These are phyloP conservation scores for Turnera subulata DNA, from an alignment of 345 rosid species.

Conservation along the genomic window DNA sequence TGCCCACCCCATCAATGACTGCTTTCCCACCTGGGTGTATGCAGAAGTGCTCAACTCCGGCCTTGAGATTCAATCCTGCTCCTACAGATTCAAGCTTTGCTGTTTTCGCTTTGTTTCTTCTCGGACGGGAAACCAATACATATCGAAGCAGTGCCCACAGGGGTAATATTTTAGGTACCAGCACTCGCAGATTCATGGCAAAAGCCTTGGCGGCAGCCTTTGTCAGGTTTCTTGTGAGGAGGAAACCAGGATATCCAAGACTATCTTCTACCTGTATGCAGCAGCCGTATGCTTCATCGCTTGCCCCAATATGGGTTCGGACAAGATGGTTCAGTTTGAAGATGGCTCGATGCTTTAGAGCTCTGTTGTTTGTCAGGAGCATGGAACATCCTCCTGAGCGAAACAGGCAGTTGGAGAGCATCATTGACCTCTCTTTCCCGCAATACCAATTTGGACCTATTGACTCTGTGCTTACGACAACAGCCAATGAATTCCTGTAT, in stretches of 20 bases:
- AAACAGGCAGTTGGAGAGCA: constrained; percentile 67
- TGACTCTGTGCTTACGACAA: constrained; percentile 77
- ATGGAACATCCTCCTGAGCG: constrained; percentile 72
- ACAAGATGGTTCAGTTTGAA: constrained; percentile 45
- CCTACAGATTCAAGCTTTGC: background rate
- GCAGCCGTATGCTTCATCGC: constrained; percentile 61
- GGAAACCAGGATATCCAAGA: constrained; percentile 45
- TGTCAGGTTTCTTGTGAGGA: constrained; percentile 46
- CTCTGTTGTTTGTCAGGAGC: constrained; percentile 51
- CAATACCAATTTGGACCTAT: constrained; percentile 68
- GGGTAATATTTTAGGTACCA: constrained; percentile 42
- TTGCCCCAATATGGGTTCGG: constrained; percentile 47
- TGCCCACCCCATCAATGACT: constrained; percentile 21
- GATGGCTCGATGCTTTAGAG: constrained; percentile 38
- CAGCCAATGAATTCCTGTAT: constrained; percentile 34
- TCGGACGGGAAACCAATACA: background rate
- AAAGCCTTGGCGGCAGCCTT: constrained; percentile 55
- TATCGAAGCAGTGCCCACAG: constrained; percentile 10
- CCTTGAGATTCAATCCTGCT: constrained; percentile 16
- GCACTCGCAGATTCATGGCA: constrained; percentile 42
- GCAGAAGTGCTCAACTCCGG: constrained; percentile 26
- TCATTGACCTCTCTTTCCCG: constrained; percentile 76
- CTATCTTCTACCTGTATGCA: constrained; percentile 62
- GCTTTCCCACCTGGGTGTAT: constrained; percentile 28
- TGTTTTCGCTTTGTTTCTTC: background rate